These are phyloP conservation scores for Paecilomyces sp. DNA, from an alignment of 2,329 filamentous ascomycete genomes.

Conservation along the genomic window DNA sequence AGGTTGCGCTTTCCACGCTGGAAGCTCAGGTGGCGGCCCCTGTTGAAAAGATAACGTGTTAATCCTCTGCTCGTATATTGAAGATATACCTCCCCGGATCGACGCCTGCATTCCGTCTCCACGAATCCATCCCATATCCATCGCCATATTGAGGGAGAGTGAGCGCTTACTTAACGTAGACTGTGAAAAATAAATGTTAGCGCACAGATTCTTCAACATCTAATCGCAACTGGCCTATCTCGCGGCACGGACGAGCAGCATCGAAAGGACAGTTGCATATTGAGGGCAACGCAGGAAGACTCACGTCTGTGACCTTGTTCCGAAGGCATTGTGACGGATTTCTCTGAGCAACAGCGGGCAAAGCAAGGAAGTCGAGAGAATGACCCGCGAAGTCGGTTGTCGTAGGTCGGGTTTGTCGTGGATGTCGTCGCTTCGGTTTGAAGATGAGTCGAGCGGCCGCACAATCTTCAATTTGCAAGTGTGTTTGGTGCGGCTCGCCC, in stretches of 20 bases:
- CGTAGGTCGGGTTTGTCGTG: constrained; percentile 32
- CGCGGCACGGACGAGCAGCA: constrained; percentile 6
- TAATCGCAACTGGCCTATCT: constrained; percentile 4
- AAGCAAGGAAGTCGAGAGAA: constrained; percentile 35
- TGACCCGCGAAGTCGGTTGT: constrained; percentile 31
- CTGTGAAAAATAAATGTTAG: constrained; percentile 41
- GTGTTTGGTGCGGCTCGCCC: constrained; percentile 26
- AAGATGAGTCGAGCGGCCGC: constrained; percentile 15
- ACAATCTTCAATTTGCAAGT: constrained; percentile 33
- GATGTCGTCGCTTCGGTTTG: constrained; percentile 36
- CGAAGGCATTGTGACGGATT: constrained; percentile 71
- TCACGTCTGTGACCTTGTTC: constrained; percentile 84
- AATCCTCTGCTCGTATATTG: constrained; percentile 20
- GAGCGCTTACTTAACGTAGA: constrained; percentile 80
- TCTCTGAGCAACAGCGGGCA: constrained; percentile 35
- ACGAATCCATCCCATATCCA: constrained; percentile 2
- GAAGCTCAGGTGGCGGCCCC: constrained; percentile 98
- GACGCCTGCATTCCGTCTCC: constrained; percentile 1
- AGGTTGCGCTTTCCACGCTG: constrained; percentile 89
- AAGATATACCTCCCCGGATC: constrained; percentile 1
- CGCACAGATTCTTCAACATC: constrained; percentile 8
- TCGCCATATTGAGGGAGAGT: constrained; percentile 14
- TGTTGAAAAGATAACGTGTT: constrained; percentile 38
- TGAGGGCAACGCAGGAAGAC: constrained; percentile 34
- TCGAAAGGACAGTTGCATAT: background rate